Conservation (phyloP, 2,329 filamentous ascomycete genomes). For the Pseudomassariella vexata region DNA sequence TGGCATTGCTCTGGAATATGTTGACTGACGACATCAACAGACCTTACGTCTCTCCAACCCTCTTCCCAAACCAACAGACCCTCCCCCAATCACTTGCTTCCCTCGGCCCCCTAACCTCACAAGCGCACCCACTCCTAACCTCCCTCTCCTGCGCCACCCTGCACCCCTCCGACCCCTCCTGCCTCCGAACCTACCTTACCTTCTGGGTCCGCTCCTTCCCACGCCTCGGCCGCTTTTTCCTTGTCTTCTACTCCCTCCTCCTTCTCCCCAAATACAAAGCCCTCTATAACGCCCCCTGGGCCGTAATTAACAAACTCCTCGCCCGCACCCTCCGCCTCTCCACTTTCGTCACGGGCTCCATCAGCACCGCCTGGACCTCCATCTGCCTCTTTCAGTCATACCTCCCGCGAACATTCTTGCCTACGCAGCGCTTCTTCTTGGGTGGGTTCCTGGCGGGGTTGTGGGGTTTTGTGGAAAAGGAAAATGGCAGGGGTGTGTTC, state of each 20-base stretch:
- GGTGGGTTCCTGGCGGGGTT: conserved; percentile 80
- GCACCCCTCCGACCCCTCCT: conserved; percentile 83
- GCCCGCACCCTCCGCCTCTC: conserved; percentile 67
- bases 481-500: conserved; percentile 62
- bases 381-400: conserved; percentile 83
- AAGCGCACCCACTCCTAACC: conserved; percentile 81
- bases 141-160: conserved; percentile 84
- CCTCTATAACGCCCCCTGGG: conserved; percentile 64
- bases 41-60: conserved; percentile 74
- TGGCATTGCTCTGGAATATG: neutral
- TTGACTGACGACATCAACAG: conserved; percentile 31
- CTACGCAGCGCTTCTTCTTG: conserved; percentile 84
- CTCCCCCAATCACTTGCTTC: conserved; percentile 60
- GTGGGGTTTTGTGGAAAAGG: conserved; percentile 74
- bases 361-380: conserved; percentile 81
- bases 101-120: conserved; percentile 72
- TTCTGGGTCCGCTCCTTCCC: conserved; percentile 86
- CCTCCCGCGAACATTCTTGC: conserved; percentile 67
- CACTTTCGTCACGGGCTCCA: conserved; percentile 73
- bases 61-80: conserved; percentile 68
- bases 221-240: conserved; percentile 68
- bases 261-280: conserved; percentile 62
- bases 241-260: conserved; percentile 66
- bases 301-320: conserved; percentile 60
- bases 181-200: conserved; percentile 77